These are phyloP conservation scores for Ustilago tritici DNA, from an alignment of 1,284 basidiomycete species.

Conservation along the genomic window DNA sequence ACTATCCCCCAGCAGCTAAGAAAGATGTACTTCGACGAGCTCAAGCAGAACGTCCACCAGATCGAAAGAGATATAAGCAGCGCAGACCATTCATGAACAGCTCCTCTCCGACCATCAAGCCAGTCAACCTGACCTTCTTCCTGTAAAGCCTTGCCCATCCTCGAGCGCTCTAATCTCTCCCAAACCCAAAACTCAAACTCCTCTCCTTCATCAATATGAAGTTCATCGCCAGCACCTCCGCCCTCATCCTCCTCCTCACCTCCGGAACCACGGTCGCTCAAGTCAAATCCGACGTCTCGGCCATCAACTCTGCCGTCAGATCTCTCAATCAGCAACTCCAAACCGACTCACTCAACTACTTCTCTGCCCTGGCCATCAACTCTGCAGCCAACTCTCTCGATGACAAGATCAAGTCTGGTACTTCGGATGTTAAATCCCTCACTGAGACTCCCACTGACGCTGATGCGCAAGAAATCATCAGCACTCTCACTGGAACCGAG, in stretches of 20 bases:
- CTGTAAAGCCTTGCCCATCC: neutral
- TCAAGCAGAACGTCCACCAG: neutral
- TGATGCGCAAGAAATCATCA: constrained; percentile 21
- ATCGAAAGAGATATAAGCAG: neutral
- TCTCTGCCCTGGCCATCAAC: constrained; percentile 24
- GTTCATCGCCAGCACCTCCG: constrained; percentile 14
- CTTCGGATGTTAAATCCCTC: constrained; percentile 17
- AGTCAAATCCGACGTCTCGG: constrained; percentile 22
- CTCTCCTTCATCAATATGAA: constrained; percentile 23
- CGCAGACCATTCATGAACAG: neutral
- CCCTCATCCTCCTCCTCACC: constrained; percentile 20
- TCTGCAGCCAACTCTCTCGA: constrained; percentile 10
- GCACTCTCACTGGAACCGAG: constrained; percentile 22
- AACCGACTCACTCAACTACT: constrained; percentile 23
- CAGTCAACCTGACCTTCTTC: too few species aligned
- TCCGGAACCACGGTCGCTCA: constrained; percentile 19
- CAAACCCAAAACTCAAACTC: neutral
- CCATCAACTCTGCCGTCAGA: constrained; percentile 23
- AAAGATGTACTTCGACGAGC: neutral
- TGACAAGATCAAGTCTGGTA: constrained; percentile 31
- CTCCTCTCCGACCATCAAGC: neutral
- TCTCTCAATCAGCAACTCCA: constrained; percentile 24
- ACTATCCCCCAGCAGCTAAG: neutral
- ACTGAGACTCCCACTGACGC: constrained; percentile 20
- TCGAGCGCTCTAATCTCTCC: too few species aligned